Base-by-base conservation (phyloP, 2,329 filamentous ascomycete genomes). In the Ambrosiella xylebori region DNA sequence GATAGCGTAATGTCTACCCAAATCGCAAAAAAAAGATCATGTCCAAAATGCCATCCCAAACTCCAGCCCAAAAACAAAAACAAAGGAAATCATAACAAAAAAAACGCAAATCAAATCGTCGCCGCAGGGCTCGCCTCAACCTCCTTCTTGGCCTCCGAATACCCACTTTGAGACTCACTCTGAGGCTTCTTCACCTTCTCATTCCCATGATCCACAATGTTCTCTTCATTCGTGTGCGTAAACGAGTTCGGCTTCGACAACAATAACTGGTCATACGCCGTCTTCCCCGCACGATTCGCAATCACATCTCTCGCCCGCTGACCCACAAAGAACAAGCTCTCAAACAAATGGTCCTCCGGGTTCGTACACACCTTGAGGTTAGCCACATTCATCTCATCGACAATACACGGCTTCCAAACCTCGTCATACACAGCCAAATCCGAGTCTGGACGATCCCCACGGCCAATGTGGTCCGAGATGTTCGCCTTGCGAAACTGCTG, bases 311-410 rank as follows among this genome's bases (percentile, higher is more conserved):
- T 39, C 35, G 59, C 59, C 12, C 50, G 50, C 37, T 58, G 66
- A 39, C 64, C 64, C 5, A 80, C 66, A 0, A 70, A 74, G 47
- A 78, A 78, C 0, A 70, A 68, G 54, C 76, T 75, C 65, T 73
- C 75, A 64, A 79, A 81, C 1, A 81, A 67, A 60, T 77, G 74
- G 11, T 73, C 68, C 12, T 73, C 66, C 1, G 74, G 74, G 2
- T 65, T 64, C 1, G 70, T 65, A 63, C 78, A 80, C 35, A 69
- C 58, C 51, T 52, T 54, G 1, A 41, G 9, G n/a, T n/a, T 36
- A 8, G 49, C 64, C 27, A 5, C 59, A 47, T 15, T 59, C 57
- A 12, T 61, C 44, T 64, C 62, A 44, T 63, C 62, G 19, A 65
- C 65, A 35, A 71, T 61, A 55, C 76, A 79, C 0, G 76, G 70